A percentile compares a stretch with the other conserved stretches of the same genome.
phyloP scores from a whole-genome alignment of 495 filamentous ascomycete species.

The Aspergillus haitiensis region DNA sequence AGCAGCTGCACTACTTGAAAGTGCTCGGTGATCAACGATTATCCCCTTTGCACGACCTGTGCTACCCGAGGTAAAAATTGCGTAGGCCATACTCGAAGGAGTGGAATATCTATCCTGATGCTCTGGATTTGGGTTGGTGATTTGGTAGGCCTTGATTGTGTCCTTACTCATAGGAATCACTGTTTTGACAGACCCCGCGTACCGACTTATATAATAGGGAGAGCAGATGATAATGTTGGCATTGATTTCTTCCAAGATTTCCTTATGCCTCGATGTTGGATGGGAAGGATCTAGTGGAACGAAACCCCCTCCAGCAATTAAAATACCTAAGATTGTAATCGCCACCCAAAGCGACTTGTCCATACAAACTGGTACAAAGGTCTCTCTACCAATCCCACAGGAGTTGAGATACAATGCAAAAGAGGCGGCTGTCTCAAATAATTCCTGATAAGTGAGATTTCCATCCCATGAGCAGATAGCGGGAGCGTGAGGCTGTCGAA shows the following conservation, averaged over 20 bases:
- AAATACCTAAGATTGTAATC: slow-evolving; percentile 51
- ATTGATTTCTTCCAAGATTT: slow-evolving; percentile 42
- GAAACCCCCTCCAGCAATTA: slow-evolving; percentile 59
- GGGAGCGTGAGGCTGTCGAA: slow-evolving; percentile 33
- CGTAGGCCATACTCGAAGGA: slow-evolving; percentile 41
- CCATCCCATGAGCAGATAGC: slow-evolving; percentile 50
- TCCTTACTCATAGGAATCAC: slow-evolving; percentile 42
- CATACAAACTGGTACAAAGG: slow-evolving; percentile 56
- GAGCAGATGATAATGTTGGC: slow-evolving; percentile 44
- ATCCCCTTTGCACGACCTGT: slow-evolving; percentile 60
- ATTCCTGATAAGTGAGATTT: slow-evolving; percentile 41
- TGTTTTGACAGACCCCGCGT: slow-evolving; percentile 30
- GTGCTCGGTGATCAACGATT: slow-evolving; percentile 48
- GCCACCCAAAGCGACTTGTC: slow-evolving; percentile 58
- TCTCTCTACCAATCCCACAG: slow-evolving; percentile 50
- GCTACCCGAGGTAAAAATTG: slow-evolving; percentile 53
- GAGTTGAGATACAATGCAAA: slow-evolving; percentile 41
- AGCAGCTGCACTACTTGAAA: slow-evolving; percentile 48
- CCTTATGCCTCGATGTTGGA: slow-evolving; percentile 48
- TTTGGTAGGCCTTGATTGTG: slow-evolving; percentile 36
- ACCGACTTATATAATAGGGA: slow-evolving; percentile 30
- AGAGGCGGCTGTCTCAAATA: slow-evolving; percentile 36
- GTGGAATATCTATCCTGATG: slow-evolving; percentile 8
- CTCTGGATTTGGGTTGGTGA: slow-evolving; percentile 18
- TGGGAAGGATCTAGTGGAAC: slow-evolving; percentile 59